phyloP scores from a whole-genome alignment of 352 stramenopile species.

The Globisporangium barbulae region DNA sequence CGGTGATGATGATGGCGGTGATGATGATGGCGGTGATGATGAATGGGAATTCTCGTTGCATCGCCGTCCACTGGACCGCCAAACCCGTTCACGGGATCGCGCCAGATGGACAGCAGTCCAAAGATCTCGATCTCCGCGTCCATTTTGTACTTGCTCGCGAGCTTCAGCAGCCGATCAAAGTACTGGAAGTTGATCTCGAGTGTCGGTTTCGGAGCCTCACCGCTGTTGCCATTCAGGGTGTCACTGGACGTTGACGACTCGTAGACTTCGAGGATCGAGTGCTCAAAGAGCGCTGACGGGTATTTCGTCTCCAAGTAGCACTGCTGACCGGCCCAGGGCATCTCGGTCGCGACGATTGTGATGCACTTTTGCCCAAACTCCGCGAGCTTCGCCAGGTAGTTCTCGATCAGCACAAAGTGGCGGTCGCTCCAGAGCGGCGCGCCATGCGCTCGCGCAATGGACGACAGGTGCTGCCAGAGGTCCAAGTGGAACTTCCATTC shows the following conservation, averaged over 20 bases:
- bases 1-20: too few species aligned
- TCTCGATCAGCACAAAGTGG: constrained; percentile 67
- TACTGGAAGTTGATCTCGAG: constrained; percentile 61
- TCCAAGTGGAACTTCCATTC: constrained; percentile 70
- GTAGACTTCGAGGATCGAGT: constrained; percentile 61
- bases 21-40: background rate
- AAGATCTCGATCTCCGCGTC: constrained; percentile 76
- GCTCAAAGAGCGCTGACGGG: constrained; percentile 67
- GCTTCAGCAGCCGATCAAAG: constrained; percentile 60
- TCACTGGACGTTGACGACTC: constrained; percentile 20
- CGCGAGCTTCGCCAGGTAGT: constrained; percentile 50
- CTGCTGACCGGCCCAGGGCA: constrained; percentile 75
- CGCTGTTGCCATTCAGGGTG: background rate
- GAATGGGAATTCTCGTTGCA: background rate
- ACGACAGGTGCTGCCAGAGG: constrained; percentile 73
- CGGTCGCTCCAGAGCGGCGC: constrained; percentile 58
- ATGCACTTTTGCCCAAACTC: constrained; percentile 75
- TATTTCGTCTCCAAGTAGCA: constrained; percentile 70
- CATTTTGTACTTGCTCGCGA: constrained; percentile 47
- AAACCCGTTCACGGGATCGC: constrained; percentile 54
- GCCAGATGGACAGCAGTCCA: constrained; percentile 67
- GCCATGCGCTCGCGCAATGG: constrained; percentile 48
- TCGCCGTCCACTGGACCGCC: constrained; percentile 46
- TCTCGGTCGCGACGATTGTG: constrained; percentile 68
- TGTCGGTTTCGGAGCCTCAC: constrained; percentile 9